These are phyloP conservation scores for Ceriops tagal DNA, from an alignment of 345 rosid genomes.

Conservation along the genomic window DNA sequence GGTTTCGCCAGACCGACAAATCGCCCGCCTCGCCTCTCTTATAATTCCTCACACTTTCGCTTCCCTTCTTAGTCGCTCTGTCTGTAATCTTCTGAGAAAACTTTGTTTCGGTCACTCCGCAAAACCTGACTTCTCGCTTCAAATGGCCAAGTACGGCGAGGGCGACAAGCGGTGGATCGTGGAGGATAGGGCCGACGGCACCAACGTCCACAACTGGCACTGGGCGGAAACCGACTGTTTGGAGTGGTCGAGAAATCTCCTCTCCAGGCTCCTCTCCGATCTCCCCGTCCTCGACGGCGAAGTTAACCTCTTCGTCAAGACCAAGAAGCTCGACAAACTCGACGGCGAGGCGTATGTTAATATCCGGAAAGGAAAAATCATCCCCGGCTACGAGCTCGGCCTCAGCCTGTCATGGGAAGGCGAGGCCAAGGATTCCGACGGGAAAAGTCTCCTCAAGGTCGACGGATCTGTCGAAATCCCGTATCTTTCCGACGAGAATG, in stretches of 20 bases:
- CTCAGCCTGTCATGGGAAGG: conserved; percentile 81
- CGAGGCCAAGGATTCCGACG: conserved; percentile 71
- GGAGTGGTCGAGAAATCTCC: conserved; percentile 69
- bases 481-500: conserved; percentile 92
- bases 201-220: conserved; percentile 99
- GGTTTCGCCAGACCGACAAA: not conserved
- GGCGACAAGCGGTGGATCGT: conserved; percentile 99
- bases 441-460: conserved; percentile 47
- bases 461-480: conserved; percentile 88
- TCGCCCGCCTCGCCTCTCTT: not conserved
- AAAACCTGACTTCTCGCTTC: not conserved
- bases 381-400: conserved; percentile 86
- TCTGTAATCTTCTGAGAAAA: not conserved
- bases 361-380: conserved; percentile 85
- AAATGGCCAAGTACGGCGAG: conserved; percentile 92
- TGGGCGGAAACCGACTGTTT: conserved; percentile 95
- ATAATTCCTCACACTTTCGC: not conserved
- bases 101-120: too few relatives aligned
- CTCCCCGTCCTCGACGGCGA: conserved; percentile 63
- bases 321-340: conserved; percentile 60
- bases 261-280: conserved; percentile 49
- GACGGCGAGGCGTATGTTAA: conserved; percentile 98
- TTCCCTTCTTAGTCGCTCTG: not conserved
- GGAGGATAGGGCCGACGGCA: conserved; percentile 85
- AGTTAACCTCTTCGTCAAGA: conserved; percentile 51